Conservation (phyloP, 2,329 filamentous ascomycete species). For the Talaromyces sp. region DNA sequence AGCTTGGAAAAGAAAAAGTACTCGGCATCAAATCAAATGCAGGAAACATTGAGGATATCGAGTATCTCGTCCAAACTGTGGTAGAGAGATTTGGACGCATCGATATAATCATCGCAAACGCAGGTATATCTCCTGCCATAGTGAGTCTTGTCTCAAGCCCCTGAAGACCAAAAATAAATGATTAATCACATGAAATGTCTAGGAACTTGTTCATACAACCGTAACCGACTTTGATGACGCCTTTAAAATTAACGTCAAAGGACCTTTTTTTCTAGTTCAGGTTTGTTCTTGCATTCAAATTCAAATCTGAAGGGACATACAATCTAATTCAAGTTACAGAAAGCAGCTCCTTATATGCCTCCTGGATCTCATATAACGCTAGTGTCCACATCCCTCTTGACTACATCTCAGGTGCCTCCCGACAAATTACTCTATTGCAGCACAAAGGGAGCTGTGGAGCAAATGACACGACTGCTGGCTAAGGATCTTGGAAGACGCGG, state of each 20-base stretch:
- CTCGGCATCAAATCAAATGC: no score
- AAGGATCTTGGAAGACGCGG: slow-evolving; percentile 54
- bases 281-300: background rate
- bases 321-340: slow-evolving; percentile 22
- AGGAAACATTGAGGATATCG: no score
- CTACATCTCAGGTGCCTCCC: slow-evolving; percentile 34
- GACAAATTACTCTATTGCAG: background rate
- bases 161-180: no score
- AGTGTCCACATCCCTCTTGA: slow-evolving; percentile 44
- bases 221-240: slow-evolving; percentile 49
- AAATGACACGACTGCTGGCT: slow-evolving; percentile 41
- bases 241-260: slow-evolving; percentile 54
- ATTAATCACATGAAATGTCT: no score
- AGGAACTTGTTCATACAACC: slow-evolving; percentile 43
- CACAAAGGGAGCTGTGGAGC: background rate
- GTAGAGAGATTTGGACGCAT: slow-evolving; percentile 53
- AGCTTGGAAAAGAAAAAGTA: no score
- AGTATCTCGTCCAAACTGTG: no score
- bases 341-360: slow-evolving; percentile 49
- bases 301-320: no score
- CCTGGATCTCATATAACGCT: slow-evolving; percentile 47
- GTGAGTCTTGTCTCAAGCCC: no score
- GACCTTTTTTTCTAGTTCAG: slow-evolving; percentile 51
- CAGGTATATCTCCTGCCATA: slow-evolving; percentile 61
- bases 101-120: slow-evolving; percentile 76